Evolutionary conservation across 495 filamentous ascomycete genomes (phyloP).

Genomic region (Hypoxylon perforatum): DNA sequence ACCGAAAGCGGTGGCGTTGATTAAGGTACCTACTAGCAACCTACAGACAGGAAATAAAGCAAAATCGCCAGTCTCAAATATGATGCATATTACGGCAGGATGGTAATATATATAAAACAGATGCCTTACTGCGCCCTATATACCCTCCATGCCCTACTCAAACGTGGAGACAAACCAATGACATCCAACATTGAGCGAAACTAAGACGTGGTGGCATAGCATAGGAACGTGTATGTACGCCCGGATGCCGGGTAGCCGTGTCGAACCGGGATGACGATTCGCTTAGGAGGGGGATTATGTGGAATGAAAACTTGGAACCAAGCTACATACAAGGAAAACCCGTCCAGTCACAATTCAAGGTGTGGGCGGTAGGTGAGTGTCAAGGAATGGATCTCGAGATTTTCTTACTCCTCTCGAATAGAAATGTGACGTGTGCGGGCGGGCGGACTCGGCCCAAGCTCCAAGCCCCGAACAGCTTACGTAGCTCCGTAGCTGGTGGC

Average conservation of each 20-base stretch:
- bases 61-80: not conserved
- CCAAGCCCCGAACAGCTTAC: conserved; percentile 10
- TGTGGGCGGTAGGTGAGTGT: not conserved
- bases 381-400: conserved; percentile 20
- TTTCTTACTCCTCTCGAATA: not conserved
- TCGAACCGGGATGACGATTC: conserved; percentile 27
- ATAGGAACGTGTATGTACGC: too few relatives aligned
- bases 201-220: conserved; percentile 27
- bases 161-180: not conserved
- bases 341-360: not conserved
- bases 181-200: conserved; percentile 8
- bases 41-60: too few relatives aligned
- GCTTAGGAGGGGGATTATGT: not conserved
- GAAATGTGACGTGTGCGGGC: conserved; percentile 29
- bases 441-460: conserved; percentile 6
- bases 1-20: not conserved
- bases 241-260: not conserved
- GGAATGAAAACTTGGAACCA: conserved; percentile 27
- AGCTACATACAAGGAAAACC: not conserved
- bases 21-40: too few relatives aligned
- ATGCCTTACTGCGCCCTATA: not conserved
- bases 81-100: not conserved
- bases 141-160: not conserved
- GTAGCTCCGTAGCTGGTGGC: conserved; percentile 15
- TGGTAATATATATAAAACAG: not conserved